These are phyloP conservation scores for Vigna hirtella DNA, from an alignment of 306 rosid genomes.

Conservation along the genomic window DNA sequence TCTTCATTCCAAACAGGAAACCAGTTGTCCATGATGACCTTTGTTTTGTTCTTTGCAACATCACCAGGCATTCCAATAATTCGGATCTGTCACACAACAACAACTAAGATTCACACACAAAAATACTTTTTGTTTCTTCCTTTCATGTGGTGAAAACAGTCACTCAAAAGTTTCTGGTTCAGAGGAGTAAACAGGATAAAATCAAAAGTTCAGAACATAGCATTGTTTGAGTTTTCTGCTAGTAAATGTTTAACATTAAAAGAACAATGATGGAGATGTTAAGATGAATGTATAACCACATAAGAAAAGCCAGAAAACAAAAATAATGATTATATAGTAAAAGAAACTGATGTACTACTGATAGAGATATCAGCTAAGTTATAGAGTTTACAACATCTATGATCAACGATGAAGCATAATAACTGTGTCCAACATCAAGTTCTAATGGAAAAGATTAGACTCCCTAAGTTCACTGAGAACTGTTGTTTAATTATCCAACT, in stretches of 20 bases:
- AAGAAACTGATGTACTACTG: background rate
- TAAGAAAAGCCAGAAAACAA: background rate
- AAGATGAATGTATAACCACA: background rate
- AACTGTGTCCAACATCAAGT: background rate
- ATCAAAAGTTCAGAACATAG: conserved; percentile 7
- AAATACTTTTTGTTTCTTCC: background rate
- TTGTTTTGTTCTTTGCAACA: conserved; percentile 67
- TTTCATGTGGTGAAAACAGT: background rate
- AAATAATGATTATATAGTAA: background rate
- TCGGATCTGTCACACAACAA: conserved; percentile 37
- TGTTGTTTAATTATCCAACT: conserved; percentile 23
- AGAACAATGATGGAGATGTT: background rate
- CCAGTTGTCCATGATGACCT: conserved; percentile 72
- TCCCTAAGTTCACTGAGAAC: background rate
- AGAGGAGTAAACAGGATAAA: background rate
- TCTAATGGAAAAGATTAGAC: background rate
- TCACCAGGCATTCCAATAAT: conserved; percentile 78
- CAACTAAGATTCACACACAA: background rate
- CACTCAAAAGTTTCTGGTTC: too few species aligned
- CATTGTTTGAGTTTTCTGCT: background rate
- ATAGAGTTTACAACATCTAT: background rate
- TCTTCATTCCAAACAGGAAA: conserved; percentile 89
- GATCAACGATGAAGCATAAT: conserved; percentile 4
- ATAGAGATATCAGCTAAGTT: background rate
- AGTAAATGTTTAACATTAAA: background rate